Percentiles rank a stretch among this genome's conserved stretches.
Conservation (phyloP, 2,329 filamentous ascomycete genomes). For the Pestalotiopsis fici region DNA sequence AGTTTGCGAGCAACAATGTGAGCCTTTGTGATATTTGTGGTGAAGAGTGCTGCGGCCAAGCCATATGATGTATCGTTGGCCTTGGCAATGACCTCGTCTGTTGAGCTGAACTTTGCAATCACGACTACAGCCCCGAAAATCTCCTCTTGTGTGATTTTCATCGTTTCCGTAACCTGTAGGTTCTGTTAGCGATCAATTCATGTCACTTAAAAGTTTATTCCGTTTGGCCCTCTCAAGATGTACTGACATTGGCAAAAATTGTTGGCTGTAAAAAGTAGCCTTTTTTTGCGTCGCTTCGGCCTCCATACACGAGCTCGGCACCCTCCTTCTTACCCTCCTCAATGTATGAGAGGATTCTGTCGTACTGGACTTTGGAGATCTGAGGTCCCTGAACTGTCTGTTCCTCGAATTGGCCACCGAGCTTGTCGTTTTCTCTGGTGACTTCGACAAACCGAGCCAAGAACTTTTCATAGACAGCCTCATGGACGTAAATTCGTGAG, state of each 20-base stretch:
- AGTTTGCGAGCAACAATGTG: conserved; percentile 55
- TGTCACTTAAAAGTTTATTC: too few relatives aligned
- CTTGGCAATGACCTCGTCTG: conserved; percentile 40
- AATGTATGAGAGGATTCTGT: conserved; percentile 70
- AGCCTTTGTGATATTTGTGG: conserved; percentile 52
- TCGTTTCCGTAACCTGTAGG: conserved; percentile 14
- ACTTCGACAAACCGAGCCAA: conserved; percentile 60
- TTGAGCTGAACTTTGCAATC: conserved; percentile 40
- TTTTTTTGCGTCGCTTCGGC: conserved; percentile 29
- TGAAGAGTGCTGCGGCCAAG: conserved; percentile 63
- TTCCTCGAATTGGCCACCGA: conserved; percentile 71
- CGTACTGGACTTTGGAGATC: conserved; percentile 70
- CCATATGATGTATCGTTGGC: conserved; percentile 60
- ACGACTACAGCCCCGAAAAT: conserved; percentile 48
- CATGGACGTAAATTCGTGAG: conserved; percentile 65
- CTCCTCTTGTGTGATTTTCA: conserved; percentile 47
- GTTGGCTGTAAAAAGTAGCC: conserved; percentile 49
- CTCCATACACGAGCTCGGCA: conserved; percentile 63
- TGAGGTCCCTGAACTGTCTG: conserved; percentile 75
- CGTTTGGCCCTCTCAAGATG: conserved; percentile 14
- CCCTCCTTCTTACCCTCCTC: conserved; percentile 71
- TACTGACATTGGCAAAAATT: conserved; percentile 42
- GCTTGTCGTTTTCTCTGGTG: conserved; percentile 55
- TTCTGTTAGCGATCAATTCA: too few relatives aligned
- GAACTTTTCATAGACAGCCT: conserved; percentile 63